Conservation (phyloP, 179 eudicot species). For the Camellia oleifera region DNA sequence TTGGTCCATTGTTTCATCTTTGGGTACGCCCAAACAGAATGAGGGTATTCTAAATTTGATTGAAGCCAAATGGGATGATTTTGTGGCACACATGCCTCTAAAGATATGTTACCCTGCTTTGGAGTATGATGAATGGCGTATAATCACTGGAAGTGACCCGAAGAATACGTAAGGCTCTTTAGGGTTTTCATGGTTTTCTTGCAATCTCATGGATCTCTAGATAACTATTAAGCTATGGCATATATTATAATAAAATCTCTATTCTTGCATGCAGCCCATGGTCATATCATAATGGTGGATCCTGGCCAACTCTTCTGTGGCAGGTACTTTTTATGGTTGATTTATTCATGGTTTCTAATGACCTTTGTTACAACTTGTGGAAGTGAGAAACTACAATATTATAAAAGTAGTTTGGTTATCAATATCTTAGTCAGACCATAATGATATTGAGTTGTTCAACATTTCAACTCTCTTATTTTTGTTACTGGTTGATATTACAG, state of each 20-base stretch:
- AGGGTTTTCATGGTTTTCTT: neutral
- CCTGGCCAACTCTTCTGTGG: constrained; percentile 95
- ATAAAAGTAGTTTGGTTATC: neutral
- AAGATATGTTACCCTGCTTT: constrained; percentile 94
- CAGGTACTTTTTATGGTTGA: constrained; percentile 49
- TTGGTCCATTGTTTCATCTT: constrained; percentile 77
- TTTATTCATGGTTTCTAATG: neutral
- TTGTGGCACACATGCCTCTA: constrained; percentile 79
- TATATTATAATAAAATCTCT: neutral
- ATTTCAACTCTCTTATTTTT: neutral
- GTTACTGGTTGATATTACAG: constrained; percentile 32
- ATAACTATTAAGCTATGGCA: neutral
- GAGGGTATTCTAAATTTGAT: constrained; percentile 68
- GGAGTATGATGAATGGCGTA: constrained; percentile 87
- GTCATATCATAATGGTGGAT: constrained; percentile 98
- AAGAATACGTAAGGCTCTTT: constrained; percentile 70
- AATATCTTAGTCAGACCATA: neutral
- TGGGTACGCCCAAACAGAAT: constrained; percentile 75
- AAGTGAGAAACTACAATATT: neutral
- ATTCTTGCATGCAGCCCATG: constrained; percentile 55
- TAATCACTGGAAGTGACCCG: constrained; percentile 94
- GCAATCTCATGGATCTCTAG: neutral
- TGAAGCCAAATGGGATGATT: constrained; percentile 91
- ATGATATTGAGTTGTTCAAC: neutral
- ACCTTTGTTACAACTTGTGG: neutral